Base-by-base conservation (phyloP, 2,329 filamentous ascomycete species). In the Annulohypoxylon truncatum region DNA sequence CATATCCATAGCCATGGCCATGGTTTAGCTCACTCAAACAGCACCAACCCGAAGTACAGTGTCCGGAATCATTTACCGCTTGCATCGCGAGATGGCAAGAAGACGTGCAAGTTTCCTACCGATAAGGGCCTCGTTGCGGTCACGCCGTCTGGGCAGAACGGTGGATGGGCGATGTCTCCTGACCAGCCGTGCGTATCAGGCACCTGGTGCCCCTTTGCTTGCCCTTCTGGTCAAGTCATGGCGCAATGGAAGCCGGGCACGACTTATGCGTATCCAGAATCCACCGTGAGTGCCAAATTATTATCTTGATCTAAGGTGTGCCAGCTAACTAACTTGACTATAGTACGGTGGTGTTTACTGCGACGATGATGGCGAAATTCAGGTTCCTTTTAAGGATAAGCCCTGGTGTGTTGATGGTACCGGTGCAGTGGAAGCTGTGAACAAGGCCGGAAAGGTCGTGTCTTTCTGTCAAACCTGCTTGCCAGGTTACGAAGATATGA, bases 391-490 rank as follows among this genome's bases (percentile, higher is more conserved):
- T 76, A 82, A 87, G 4, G 78, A 85, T 64, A 82, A 87, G 73
- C 86, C 88, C 3, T 91, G 92, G 79, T 95, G 92, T 77, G 86
- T 90, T 52, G 82, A 88, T 40, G 92, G 91, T 47, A 87, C 87
- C 18, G 90, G 90, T 44, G 76, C 87, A 6, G 84, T 94, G 57
- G 81, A 83, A 61, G 91, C 85, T 33, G 82, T 88, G 66, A 94
- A 93, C 81, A 89, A 89, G 71, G 87, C 85, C 67, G 84, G 86
- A 46, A 80, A 82, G 33, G 75, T 84, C 12, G 85, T 93, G 58
- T 87, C 92, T 2, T 92, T 92, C 79, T 94, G 92, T 79, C 92
- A 94, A 79, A 94, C 92, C 3, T 90, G 93, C 12, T 79, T 94
- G 66, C 92, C 92, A 15, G 92, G 92, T 52, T 90, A 93, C 73